phyloP scores from a whole-genome alignment of 2,329 filamentous ascomycete genomes.

The Scedosporium dehoogii region DNA sequence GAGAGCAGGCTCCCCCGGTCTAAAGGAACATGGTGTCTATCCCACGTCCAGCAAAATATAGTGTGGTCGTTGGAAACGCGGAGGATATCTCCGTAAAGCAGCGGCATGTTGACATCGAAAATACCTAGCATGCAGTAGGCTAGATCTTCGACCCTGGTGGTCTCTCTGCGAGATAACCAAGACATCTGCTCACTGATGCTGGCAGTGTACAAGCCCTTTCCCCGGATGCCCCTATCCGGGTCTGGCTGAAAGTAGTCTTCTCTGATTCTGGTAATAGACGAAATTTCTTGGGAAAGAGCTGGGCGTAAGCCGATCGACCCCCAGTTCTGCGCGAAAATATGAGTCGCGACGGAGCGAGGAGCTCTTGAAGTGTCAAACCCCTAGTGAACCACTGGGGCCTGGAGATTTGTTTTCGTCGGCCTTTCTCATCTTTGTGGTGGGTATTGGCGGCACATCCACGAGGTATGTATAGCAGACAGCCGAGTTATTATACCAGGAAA shows the following conservation, averaged over 20 bases:
- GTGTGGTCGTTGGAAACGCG: too few species aligned
- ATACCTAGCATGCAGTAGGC: neutral
- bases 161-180: neutral
- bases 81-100: neutral
- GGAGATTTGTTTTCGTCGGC: neutral
- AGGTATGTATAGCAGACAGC: slow-evolving; percentile 16
- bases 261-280: neutral
- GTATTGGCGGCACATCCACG: slow-evolving; percentile 11
- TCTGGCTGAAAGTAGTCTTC: neutral
- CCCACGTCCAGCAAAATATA: too few species aligned
- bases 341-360: slow-evolving; percentile 7
- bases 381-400: slow-evolving; percentile 10
- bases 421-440: neutral
- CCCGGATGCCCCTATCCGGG: neutral
- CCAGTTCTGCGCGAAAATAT: slow-evolving; percentile 10
- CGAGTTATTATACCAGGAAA: slow-evolving; percentile 16
- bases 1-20: too few species aligned
- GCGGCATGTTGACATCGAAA: neutral
- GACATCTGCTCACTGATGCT: neutral
- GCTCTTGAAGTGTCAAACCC: slow-evolving; percentile 12
- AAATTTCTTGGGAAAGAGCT: neutral
- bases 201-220: neutral
- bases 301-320: neutral
- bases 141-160: neutral
- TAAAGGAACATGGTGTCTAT: too few species aligned